phyloP scores from a whole-genome alignment of 78 protist genomes.

The Pelomyxa schiedti region DNA sequence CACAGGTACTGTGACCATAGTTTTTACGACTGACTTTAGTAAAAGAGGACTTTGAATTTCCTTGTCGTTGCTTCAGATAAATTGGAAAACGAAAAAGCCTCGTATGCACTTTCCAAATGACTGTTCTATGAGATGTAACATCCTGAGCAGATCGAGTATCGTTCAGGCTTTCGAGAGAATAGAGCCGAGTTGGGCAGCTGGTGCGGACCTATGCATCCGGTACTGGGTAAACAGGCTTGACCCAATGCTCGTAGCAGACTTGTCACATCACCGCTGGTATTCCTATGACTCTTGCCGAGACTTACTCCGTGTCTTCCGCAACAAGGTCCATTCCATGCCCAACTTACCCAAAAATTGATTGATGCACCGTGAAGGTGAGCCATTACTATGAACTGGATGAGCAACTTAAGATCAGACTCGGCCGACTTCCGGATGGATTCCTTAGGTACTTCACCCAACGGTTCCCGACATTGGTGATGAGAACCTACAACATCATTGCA shows the following conservation, averaged over 20 bases:
- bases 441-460: constrained; percentile 44
- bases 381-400: constrained; percentile 50
- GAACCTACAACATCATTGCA: too few relatives aligned
- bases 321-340: constrained; percentile 52
- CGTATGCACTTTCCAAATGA: constrained; percentile 11
- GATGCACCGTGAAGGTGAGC: background rate
- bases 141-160: background rate
- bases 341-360: background rate
- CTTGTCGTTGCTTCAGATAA: constrained; percentile 50
- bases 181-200: background rate
- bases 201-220: too few relatives aligned
- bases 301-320: constrained; percentile 58
- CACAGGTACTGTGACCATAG: too few relatives aligned
- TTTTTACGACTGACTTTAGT: too few relatives aligned
- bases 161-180: background rate
- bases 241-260: constrained; percentile 19
- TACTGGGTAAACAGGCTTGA: constrained; percentile 33
- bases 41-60: constrained; percentile 29
- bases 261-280: constrained; percentile 52
- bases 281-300: constrained; percentile 31
- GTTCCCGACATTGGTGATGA: too few relatives aligned
- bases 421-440: constrained; percentile 58
- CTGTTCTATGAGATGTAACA: background rate
- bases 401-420: constrained; percentile 30
- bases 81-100: constrained; percentile 32